phyloP scores from a whole-genome alignment of 257 asterid genomes.

The Lantana camara region DNA sequence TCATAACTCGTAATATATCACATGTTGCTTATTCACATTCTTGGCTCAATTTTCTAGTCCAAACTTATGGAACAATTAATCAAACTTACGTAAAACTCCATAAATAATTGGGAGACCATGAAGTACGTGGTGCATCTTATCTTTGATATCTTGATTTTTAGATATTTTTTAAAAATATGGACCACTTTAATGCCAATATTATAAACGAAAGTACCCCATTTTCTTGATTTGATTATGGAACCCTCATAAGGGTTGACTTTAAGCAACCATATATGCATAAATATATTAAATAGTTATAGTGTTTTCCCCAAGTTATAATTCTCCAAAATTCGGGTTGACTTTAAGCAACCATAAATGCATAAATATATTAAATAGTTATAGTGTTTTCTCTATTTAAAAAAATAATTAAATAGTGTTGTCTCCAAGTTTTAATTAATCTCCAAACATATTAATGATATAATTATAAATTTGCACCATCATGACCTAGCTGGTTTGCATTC shows the following conservation, averaged over 20 bases:
- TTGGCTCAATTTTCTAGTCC: slow-evolving; percentile 7
- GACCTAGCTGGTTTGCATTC: slow-evolving; percentile 36
- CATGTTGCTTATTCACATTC: background rate
- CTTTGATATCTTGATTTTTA: slow-evolving; percentile 14
- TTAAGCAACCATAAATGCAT: too few species aligned
- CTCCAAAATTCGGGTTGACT: too few species aligned
- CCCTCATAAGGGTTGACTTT: slow-evolving; percentile 34
- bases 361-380: too few species aligned
- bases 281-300: too few species aligned
- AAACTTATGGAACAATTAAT: background rate
- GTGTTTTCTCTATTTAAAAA: too few species aligned
- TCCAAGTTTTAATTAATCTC: background rate
- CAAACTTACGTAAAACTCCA: background rate
- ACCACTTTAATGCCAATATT: slow-evolving; percentile 1
- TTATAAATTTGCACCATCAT: slow-evolving; percentile 25
- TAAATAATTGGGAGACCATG: slow-evolving; percentile 16
- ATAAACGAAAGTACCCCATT: background rate
- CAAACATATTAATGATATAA: slow-evolving; percentile 24
- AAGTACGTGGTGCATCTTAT: slow-evolving; percentile 16
- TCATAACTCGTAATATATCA: background rate
- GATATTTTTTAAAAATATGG: background rate
- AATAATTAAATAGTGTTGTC: too few species aligned
- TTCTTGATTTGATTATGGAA: slow-evolving; percentile 13
- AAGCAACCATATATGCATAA: background rate
- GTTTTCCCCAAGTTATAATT: too few species aligned